These are phyloP conservation scores for Rugonectria rugulosa DNA, from an alignment of 2,329 filamentous ascomycete genomes.

Conservation along the genomic window DNA sequence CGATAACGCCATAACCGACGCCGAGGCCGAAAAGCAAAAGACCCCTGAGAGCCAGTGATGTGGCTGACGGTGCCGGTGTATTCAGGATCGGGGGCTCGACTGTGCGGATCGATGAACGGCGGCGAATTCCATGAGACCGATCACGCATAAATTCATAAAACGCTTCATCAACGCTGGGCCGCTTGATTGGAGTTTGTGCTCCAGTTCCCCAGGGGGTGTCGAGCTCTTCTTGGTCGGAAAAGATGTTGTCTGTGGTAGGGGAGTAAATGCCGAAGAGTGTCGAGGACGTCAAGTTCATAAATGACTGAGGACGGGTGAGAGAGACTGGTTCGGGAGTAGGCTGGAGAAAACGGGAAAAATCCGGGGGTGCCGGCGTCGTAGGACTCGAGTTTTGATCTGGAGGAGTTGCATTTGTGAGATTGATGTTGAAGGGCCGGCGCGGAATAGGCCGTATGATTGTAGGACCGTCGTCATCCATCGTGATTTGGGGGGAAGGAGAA, in stretches of 20 bases:
- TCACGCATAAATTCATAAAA: slow-evolving; percentile 55
- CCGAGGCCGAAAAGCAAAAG: slow-evolving; percentile 79
- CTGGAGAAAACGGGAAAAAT: slow-evolving; percentile 45
- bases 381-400: slow-evolving; percentile 44
- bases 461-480: slow-evolving; percentile 55
- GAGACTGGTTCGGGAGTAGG: slow-evolving; percentile 46
- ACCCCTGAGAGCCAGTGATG: slow-evolving; percentile 65
- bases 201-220: slow-evolving; percentile 82
- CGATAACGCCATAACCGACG: slow-evolving; percentile 81
- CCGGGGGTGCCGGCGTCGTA: slow-evolving; percentile 28
- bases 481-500: neutral
- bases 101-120: slow-evolving; percentile 46
- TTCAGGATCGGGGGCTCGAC: slow-evolving; percentile 34
- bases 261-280: slow-evolving; percentile 94
- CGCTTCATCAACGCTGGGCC: slow-evolving; percentile 52
- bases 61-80: slow-evolving; percentile 36
- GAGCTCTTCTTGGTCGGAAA: slow-evolving; percentile 57
- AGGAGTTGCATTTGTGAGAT: slow-evolving; percentile 55
- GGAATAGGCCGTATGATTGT: slow-evolving; percentile 74
- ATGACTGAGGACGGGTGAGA: slow-evolving; percentile 76
- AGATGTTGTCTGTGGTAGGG: slow-evolving; percentile 61
- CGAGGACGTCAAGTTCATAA: slow-evolving; percentile 86
- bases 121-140: slow-evolving; percentile 44
- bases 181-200: slow-evolving; percentile 69
- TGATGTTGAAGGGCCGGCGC: slow-evolving; percentile 73